phyloP scores from a whole-genome alignment of 2,329 filamentous ascomycete genomes.

The Zopfia rhizophila region DNA sequence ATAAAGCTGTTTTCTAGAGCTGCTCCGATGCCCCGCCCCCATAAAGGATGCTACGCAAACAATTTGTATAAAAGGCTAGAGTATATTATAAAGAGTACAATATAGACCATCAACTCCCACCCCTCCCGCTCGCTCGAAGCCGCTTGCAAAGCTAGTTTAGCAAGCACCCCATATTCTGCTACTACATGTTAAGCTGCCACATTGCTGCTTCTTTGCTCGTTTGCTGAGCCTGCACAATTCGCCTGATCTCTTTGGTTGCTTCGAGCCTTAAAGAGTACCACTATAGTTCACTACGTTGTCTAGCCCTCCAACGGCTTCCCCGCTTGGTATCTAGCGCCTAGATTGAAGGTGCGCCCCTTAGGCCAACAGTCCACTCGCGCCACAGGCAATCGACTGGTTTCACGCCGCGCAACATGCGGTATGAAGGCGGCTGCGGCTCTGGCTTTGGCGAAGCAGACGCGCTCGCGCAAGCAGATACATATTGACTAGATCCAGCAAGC shows the following conservation, averaged over 20 bases:
- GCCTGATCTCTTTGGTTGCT: slow-evolving; percentile 9
- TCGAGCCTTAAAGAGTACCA: slow-evolving; percentile 9
- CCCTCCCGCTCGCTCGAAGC: slow-evolving; percentile 5
- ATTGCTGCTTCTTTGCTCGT: slow-evolving; percentile 8
- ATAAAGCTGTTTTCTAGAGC: too few relatives aligned
- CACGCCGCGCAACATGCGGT: slow-evolving; percentile 1
- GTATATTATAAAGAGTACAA: too few relatives aligned
- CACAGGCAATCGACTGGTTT: slow-evolving; percentile 4
- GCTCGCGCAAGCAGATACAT: slow-evolving; percentile 4
- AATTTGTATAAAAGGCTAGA: too few relatives aligned
- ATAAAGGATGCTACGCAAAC: too few relatives aligned
- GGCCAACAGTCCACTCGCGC: slow-evolving; percentile 4
- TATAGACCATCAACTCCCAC: too few relatives aligned
- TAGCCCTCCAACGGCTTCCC: slow-evolving; percentile 5
- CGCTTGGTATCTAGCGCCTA: not conserved
- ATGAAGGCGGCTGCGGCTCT: not conserved
- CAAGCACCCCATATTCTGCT: slow-evolving; percentile 9
- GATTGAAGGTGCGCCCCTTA: slow-evolving; percentile 5
- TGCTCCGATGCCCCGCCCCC: too few relatives aligned
- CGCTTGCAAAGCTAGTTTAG: slow-evolving; percentile 11
- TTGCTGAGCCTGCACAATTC: slow-evolving; percentile 1
- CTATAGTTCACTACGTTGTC: slow-evolving; percentile 2
- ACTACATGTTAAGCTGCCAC: slow-evolving; percentile 5
- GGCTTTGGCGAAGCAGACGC: slow-evolving; percentile 2
- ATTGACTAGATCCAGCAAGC: slow-evolving; percentile 1